Evolutionary conservation across 352 stramenopile genomes (phyloP).

Genomic region (Halophytophthora batemanensis): DNA sequence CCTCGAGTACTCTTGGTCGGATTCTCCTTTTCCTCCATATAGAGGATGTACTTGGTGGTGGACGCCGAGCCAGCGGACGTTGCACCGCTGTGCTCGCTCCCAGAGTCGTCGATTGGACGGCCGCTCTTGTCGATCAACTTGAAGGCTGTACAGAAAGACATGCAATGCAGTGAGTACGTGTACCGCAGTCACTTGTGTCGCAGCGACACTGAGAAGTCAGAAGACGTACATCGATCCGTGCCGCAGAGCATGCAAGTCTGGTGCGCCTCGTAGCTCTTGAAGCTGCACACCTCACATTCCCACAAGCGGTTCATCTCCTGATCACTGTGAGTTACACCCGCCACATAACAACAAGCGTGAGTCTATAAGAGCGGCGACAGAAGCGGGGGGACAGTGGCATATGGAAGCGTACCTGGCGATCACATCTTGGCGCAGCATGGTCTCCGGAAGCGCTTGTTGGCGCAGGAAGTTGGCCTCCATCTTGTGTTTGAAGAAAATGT

Average conservation of each 20-base stretch:
- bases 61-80: constrained; percentile 26
- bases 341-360: constrained; percentile 1
- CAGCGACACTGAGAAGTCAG: not conserved
- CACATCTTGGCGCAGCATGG: constrained; percentile 84
- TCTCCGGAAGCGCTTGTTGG: constrained; percentile 71
- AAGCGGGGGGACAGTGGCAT: not conserved
- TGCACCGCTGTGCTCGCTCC: constrained; percentile 29
- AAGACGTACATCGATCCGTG: constrained; percentile 59
- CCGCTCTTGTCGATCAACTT: constrained; percentile 57
- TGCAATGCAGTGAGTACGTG: not conserved
- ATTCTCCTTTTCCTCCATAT: constrained; percentile 62
- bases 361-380: not conserved
- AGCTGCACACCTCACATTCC: constrained; percentile 92
- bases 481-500: constrained; percentile 87
- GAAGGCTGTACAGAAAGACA: constrained; percentile 35
- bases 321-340: constrained; percentile 31
- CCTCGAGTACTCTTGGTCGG: constrained; percentile 26
- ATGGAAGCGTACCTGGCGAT: constrained; percentile 52
- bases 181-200: too few relatives aligned
- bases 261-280: constrained; percentile 89
- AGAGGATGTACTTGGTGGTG: constrained; percentile 65
- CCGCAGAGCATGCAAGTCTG: constrained; percentile 89
- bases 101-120: constrained; percentile 28
- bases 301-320: constrained; percentile 84
- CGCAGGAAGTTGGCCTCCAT: constrained; percentile 71